Evolutionary conservation across 768 basidiomycete species (phyloP), one percentile per base, ranked within the genome.

Genomic region (Suillus subalutaceus): DNA sequence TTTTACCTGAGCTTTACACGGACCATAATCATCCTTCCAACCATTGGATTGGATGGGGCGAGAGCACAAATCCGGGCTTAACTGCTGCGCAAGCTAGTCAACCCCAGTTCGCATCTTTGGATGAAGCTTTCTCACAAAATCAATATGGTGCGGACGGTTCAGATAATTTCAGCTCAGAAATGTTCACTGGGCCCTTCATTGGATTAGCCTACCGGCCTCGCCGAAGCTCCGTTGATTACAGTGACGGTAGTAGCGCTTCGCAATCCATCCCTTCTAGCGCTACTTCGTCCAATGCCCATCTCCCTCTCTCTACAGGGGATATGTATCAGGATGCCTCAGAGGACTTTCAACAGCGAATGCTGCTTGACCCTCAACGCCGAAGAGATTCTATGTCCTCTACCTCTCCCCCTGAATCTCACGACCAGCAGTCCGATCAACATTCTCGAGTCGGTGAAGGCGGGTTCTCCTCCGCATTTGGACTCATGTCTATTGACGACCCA

Each of bases 401-500:
- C 15, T 63, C 63, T 26, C n/a, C 48, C 13, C 52, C 64, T 32
- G 66, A 67, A 66, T 65, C 48, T 35, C 41, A 64, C 35, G 37
- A 53, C 23, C 70, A 68, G 23, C 74, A 67, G 23, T 18, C 56
- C 46, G 38, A 57, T 67, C 41, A 66, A 61, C 64, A 37, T 40
- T 52, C 68, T 18, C 73, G 65, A 0, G 67, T 32, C 7, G 68
- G 72, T 23, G 81, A 84, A 65, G 80, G 78, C 35, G 81, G 78
- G 1, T 85, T 90, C 71, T 85, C 84, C 5, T 84, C 83, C 30
- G 89, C 88, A 1, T 93, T 94, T 72, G 92, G 90, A 9, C 81
- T 90, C 62, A 85, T 94, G 88, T 87, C 86, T 23, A 82, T 94
- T 61, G 91, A 92, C 65, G 92, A 93, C 72, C 86, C 88, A 1